These are phyloP conservation scores for Penicillium tannophilum DNA, from an alignment of 495 filamentous ascomycete genomes.

Conservation along the genomic window DNA sequence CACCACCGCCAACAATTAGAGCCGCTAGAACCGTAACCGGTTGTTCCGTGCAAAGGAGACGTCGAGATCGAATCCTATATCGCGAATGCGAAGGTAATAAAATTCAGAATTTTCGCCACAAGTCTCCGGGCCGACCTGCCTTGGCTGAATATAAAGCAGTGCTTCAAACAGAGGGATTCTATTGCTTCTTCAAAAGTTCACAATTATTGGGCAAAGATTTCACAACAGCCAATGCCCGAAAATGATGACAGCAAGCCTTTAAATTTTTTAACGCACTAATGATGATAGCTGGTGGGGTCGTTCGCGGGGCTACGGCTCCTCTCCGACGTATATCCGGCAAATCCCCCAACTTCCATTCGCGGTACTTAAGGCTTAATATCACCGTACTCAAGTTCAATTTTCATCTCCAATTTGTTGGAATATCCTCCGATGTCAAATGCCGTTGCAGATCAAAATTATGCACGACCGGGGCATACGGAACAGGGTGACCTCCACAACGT, in stretches of 20 bases:
- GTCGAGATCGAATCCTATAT: not conserved
- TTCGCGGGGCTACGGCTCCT: not conserved
- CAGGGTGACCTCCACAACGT: no score
- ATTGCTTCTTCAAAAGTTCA: not conserved
- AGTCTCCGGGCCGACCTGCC: not conserved
- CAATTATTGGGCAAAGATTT: not conserved
- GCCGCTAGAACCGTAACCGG: not conserved
- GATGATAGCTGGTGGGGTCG: not conserved
- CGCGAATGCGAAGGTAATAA: not conserved
- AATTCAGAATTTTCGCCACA: not conserved
- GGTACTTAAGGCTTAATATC: not conserved
- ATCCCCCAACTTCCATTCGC: not conserved
- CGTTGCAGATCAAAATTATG: not conserved
- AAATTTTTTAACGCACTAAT: not conserved
- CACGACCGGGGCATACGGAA: not conserved
- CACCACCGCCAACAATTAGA: not conserved
- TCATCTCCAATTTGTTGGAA: not conserved
- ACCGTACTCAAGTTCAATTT: not conserved
- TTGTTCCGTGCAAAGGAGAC: not conserved
- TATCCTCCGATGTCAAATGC: not conserved
- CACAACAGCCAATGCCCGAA: not conserved
- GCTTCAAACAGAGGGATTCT: not conserved
- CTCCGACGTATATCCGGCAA: not conserved
- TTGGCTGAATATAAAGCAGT: not conserved
- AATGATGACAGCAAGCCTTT: not conserved